phyloP scores from a whole-genome alignment of 495 filamentous ascomycete genomes.

The Aspergillus asperescens region DNA sequence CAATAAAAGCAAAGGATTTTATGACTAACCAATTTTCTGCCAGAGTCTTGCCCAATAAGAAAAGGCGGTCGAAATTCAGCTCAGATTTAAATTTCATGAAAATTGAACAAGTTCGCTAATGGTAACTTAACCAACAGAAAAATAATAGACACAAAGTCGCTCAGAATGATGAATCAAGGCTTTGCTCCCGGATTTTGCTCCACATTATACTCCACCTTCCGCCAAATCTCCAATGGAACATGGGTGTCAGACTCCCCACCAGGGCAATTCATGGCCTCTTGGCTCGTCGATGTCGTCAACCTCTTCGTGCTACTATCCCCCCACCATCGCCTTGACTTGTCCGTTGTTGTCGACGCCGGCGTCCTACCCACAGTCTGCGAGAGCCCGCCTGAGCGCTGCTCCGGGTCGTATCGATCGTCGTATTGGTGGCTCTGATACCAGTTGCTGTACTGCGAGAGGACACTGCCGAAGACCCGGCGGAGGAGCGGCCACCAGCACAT shows the following conservation, averaged over 20 bases:
- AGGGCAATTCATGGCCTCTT: constrained; percentile 1
- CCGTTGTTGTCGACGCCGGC: background rate
- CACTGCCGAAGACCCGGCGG: constrained; percentile 46
- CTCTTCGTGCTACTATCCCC: background rate
- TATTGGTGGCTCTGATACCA: constrained; percentile 12
- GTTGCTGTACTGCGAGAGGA: constrained; percentile 32
- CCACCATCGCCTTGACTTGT: background rate
- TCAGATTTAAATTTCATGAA: no score
- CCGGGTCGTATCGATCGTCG: background rate
- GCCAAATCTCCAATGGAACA: constrained; percentile 7
- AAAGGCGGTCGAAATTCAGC: no score
- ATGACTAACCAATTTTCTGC: no score
- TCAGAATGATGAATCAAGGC: no score
- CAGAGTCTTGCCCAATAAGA: no score
- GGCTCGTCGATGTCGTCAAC: background rate
- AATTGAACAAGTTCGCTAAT: no score
- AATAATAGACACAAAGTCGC: no score
- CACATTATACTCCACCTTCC: constrained; percentile 9
- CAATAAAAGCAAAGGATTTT: no score
- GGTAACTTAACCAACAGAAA: no score
- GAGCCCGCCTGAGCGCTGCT: background rate
- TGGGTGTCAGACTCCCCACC: background rate
- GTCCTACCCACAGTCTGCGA: background rate
- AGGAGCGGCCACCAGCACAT: constrained; percentile 58
- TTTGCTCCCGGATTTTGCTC: background rate